Evolutionary conservation across 805 yeast genomes (phyloP).

Genomic region (Starmerella vitae): DNA sequence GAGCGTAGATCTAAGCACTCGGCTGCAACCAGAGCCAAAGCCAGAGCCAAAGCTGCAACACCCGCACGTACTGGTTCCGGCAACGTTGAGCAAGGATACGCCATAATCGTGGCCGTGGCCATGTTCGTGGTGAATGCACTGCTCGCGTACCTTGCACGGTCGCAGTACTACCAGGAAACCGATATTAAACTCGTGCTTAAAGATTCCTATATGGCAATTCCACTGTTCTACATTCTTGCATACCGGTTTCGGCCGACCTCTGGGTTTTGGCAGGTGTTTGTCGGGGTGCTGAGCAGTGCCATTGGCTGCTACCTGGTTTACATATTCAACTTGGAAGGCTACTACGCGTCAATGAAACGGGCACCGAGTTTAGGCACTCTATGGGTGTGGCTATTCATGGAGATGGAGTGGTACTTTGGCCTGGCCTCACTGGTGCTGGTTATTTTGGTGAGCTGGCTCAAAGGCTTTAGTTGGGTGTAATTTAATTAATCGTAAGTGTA

Average conservation of each 20-base stretch:
- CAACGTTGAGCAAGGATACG: constrained; percentile 13
- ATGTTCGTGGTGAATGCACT: constrained; percentile 27
- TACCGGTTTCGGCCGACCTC: constrained; percentile 19
- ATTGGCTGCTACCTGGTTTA: constrained; percentile 28
- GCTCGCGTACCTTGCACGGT: constrained; percentile 27
- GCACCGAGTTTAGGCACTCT: constrained; percentile 33
- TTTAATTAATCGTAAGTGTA: no score
- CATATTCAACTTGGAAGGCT: constrained; percentile 27
- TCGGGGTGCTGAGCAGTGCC: constrained; percentile 17
- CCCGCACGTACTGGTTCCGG: no score
- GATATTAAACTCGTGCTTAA: constrained; percentile 9
- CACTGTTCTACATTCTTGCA: constrained; percentile 25
- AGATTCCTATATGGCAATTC: constrained; percentile 23
- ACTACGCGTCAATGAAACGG: constrained; percentile 29
- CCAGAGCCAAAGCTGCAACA: no score
- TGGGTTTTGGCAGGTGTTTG: constrained; percentile 12
- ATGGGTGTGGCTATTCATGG: constrained; percentile 31
- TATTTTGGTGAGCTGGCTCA: constrained; percentile 19
- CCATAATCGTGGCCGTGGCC: constrained; percentile 7
- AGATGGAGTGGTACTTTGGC: constrained; percentile 29
- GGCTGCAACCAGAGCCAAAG: no score
- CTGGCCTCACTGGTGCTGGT: constrained; percentile 21
- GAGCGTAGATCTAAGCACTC: no score
- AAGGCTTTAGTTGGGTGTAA: constrained; percentile 12
- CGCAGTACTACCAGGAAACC: constrained; percentile 27